Evolutionary conservation across 1,284 basidiomycete genomes (phyloP), one percentile per base, ranked within the genome.

Genomic region (Ganoderma boninense): DNA sequence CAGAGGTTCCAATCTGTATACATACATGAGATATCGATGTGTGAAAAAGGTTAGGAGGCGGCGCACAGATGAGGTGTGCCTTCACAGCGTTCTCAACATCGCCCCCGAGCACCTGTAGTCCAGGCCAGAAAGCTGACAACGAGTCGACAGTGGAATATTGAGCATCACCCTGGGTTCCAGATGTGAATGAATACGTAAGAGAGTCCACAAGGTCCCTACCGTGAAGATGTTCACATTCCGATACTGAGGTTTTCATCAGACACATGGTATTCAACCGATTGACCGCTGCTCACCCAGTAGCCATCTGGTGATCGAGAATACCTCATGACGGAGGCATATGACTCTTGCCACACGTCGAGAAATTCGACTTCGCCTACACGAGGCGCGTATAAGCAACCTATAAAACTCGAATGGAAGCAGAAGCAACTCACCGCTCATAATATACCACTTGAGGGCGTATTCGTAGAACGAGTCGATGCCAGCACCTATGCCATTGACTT

Each of bases 391-490:
- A n/a, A 56, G 20, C 14, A 7, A 11, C 40, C 13, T 57, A 23
- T 5, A 35, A 42, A 38, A 16, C 63, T 20, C 38, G 1, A 32
- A 29, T 44, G 23, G 23, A 11, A 60, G 11, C 20, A 11, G n/a
- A 43, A 42, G 85, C n/a, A n/a, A 64, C 88, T 60, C 75, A 95
- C 95, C 94, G 73, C 95, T 95, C 79, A 97, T 80, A 60, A 98
- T 92, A 76, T 96, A 97, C 91, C 92, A 95, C 79, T 94, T 95
- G 61, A 95, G 79, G 20, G 94, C 95, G 79, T 97, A 97, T 81
- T 98, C 97, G 79, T 93, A 97, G 80, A 97, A 97, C 11, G 95
- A 96, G 80, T 98, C 96, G 64, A 97, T 92, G 0, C 97, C 97
- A 16, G 97, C 97, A 38, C 97, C 96, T 44, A 97, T 93, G 5